Percentiles rank a stretch among this genome's conserved stretches.
These are phyloP conservation scores for Nicotiana obtusifolia DNA, from an alignment of 257 asterid genomes.

Conservation along the genomic window DNA sequence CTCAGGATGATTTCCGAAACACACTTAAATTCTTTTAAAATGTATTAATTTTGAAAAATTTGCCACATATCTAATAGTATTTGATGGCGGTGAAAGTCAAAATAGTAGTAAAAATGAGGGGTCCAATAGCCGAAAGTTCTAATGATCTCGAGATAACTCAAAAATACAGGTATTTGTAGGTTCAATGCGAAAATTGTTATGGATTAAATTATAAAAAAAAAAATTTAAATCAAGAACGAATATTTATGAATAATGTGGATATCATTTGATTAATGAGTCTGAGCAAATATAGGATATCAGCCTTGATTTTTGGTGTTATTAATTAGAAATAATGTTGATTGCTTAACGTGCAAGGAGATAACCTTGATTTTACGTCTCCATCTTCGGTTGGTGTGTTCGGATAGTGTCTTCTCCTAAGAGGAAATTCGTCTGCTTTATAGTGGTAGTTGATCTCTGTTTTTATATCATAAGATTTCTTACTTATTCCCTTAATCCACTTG, in stretches of 20 bases:
- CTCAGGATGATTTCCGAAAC: too few species aligned
- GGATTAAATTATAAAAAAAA: too few species aligned
- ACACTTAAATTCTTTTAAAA: too few species aligned
- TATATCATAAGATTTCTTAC: too few species aligned
- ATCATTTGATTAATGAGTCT: background rate
- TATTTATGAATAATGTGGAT: background rate
- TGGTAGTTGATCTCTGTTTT: background rate
- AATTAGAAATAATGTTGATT: background rate
- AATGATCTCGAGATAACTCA: too few species aligned
- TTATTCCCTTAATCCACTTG: background rate
- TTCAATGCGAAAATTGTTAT: too few species aligned
- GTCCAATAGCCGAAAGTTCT: too few species aligned
- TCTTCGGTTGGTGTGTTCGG: background rate
- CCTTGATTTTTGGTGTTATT: background rate
- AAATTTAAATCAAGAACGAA: background rate
- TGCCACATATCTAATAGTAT: too few species aligned
- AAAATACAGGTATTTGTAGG: too few species aligned
- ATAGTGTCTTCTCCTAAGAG: background rate
- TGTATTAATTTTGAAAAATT: too few species aligned
- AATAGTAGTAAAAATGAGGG: too few species aligned
- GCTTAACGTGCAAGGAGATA: conserved; percentile 3
- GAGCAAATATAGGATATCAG: background rate
- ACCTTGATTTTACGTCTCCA: background rate
- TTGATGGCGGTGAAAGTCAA: too few species aligned
- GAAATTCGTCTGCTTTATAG: background rate